Base-by-base conservation (phyloP, 2,329 filamentous ascomycete species). In the Colletotrichum sojae region DNA sequence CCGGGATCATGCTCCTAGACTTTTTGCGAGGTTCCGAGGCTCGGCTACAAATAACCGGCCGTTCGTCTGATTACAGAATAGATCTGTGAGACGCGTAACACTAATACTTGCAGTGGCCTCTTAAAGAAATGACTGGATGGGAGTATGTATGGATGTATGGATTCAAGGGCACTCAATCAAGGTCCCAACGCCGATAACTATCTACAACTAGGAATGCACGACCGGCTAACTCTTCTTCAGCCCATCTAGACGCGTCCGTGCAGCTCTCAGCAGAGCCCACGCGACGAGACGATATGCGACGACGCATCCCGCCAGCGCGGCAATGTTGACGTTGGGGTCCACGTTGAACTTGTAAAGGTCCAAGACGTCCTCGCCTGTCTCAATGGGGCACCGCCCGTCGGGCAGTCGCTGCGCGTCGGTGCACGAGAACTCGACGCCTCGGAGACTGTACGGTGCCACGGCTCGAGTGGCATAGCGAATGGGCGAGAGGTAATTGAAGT, bases 401-500 rank as follows among this genome's bases (percentile, higher is more conserved):
- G 86, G 84, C 10, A 92, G 78, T 45, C 83, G 82, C 80, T 94
- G 90, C 9, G 78, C 80, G 2, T 86, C 84, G 2, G 84, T 85
- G 76, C 92, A 95, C 1, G 87, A 88, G 73, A 95, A 94, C 0
- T 75, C 64, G 6, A 93, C 85, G 0, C 84, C 85, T 6, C 84
- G 80, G 40, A 95, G 78, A 0, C 89, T 89, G 71, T 90, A 94
- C 0, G 89, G 88, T 0, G 89, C 90, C 46, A 95, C 79, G 40
- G 91, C 91, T 0, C 88, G 88, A 4, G 91, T 84, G 0, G 88
- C 86, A 75, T 94, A 95, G 60, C 92, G 90, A 61, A 93, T 85
- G 0, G 92, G 92, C 1, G 86, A 90, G 54, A 94, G 84, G 76
- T 93, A 90, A 76, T 94, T 94, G 76, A 93, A 85, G 0, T 85